Conservation (phyloP, 2,329 filamentous ascomycete species). For the Macroventuria anomochaeta region DNA sequence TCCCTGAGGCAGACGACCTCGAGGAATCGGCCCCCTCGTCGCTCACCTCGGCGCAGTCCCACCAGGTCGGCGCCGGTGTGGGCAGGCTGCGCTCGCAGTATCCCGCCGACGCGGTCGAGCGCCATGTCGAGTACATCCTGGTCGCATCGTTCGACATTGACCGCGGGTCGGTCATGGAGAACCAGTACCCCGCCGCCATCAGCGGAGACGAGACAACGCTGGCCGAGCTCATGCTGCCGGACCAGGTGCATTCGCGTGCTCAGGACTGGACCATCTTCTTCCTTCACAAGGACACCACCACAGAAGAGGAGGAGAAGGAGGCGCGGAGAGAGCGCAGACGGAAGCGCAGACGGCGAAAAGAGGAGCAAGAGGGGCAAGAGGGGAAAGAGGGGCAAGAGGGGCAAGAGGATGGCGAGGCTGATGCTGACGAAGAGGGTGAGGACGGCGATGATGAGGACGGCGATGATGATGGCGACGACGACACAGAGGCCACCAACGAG, state of each 20-base stretch:
- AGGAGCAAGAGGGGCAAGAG: conserved; percentile 52
- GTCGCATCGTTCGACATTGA: conserved; percentile 98
- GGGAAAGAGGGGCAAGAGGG: too few relatives aligned
- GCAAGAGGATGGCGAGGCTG: conserved; percentile 53
- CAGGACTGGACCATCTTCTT: conserved; percentile 99
- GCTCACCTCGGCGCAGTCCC: conserved; percentile 32
- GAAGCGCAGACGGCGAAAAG: conserved; percentile 53
- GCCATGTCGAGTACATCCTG: conserved; percentile 98
- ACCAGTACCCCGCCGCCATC: conserved; percentile 93
- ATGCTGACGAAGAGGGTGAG: conserved; percentile 36
- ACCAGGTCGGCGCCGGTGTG: conserved; percentile 3
- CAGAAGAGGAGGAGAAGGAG: conserved; percentile 73
- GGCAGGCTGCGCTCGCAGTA: conserved; percentile 56
- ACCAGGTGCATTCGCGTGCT: conserved; percentile 91
- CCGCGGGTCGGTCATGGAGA: conserved; percentile 95
- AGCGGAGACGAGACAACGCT: conserved; percentile 98
- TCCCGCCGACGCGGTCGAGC: conserved; percentile 62
- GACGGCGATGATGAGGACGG: conserved; percentile 50
- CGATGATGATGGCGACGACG: conserved; percentile 57
- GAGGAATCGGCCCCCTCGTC: conserved; percentile 39
- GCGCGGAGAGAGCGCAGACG: conserved; percentile 65
- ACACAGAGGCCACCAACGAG: conserved; percentile 61
- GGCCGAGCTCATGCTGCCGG: conserved; percentile 96
- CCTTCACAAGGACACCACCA: conserved; percentile 89
- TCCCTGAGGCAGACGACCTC: conserved; percentile 40